phyloP scores from a whole-genome alignment of 495 filamentous ascomycete species.

The Podospora sp. region DNA sequence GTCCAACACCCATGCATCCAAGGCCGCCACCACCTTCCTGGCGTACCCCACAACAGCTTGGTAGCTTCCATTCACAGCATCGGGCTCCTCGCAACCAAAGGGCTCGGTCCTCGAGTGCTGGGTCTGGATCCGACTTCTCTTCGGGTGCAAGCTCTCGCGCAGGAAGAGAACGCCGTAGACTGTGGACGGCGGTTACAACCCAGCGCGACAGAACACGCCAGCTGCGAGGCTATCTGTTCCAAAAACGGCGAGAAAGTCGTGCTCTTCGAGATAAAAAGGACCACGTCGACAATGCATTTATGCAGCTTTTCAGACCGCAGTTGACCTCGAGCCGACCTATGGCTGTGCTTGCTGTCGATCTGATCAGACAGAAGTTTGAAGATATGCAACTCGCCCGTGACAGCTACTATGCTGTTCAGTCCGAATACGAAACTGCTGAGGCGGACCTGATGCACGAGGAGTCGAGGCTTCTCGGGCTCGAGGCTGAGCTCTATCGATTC shows the following conservation, averaged over 20 bases:
- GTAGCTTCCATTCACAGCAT: neutral
- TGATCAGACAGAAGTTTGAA: conserved; percentile 21
- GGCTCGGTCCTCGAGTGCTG: neutral
- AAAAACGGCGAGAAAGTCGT: conserved; percentile 28
- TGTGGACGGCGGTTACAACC: conserved; percentile 25
- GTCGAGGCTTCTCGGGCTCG: conserved; percentile 24
- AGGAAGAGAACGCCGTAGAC: neutral
- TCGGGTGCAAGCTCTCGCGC: neutral
- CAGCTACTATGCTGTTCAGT: conserved; percentile 31
- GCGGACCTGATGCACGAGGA: conserved; percentile 28
- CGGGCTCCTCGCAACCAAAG: neutral
- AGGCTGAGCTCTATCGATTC: conserved; percentile 25
- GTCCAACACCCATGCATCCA: neutral
- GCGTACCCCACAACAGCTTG: neutral
- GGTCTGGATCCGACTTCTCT: neutral
- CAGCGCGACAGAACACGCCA: conserved; percentile 21
- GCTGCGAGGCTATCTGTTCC: conserved; percentile 21
- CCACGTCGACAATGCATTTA: conserved; percentile 33
- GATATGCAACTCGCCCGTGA: conserved; percentile 32
- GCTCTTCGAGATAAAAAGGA: conserved; percentile 25
- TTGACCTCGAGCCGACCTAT: conserved; percentile 19
- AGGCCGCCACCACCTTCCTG: neutral
- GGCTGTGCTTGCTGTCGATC: conserved; percentile 12
- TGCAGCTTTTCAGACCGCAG: conserved; percentile 31
- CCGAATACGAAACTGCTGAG: conserved; percentile 30